Conservation (phyloP, 2,329 filamentous ascomycete genomes). For the Nemania abortiva region DNA sequence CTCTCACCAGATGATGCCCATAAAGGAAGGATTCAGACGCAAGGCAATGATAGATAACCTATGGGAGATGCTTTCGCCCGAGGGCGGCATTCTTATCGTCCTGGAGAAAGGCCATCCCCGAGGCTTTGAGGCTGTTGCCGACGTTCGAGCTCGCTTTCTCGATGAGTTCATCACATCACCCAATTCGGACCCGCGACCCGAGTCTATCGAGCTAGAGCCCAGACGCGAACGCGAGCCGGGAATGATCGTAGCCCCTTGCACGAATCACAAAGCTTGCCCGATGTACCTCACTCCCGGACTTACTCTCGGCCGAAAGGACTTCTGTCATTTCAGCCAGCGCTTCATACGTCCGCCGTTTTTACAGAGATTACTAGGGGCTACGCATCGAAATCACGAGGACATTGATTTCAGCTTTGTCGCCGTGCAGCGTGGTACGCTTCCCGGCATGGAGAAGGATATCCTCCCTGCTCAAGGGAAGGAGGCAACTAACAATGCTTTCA, state of each 20-base stretch:
- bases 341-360: conserved; percentile 87
- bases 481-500: conserved; percentile 75
- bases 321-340: conserved; percentile 90
- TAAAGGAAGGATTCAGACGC: conserved; percentile 81
- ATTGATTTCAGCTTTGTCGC: conserved; percentile 91
- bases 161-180: conserved; percentile 69
- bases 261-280: conserved; percentile 87
- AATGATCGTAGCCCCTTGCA: conserved; percentile 81
- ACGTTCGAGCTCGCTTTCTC: conserved; percentile 82
- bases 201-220: conserved; percentile 56
- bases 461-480: conserved; percentile 60
- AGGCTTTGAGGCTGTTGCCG: conserved; percentile 92
- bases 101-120: conserved; percentile 92
- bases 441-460: conserved; percentile 33
- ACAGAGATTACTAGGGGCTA: conserved; percentile 77
- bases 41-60: conserved; percentile 87
- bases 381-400: conserved; percentile 86
- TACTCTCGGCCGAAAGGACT: conserved; percentile 82
- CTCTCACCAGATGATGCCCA: conserved; percentile 81
- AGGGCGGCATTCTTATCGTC: conserved; percentile 87
- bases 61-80: conserved; percentile 85
- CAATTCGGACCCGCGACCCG: conserved; percentile 50
- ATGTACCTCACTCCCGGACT: conserved; percentile 84
- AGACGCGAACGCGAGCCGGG: conserved; percentile 66
- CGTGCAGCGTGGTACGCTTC: conserved; percentile 79